Base-by-base conservation (phyloP, 768 basidiomycete genomes). In the Lactarius hatsudake region DNA sequence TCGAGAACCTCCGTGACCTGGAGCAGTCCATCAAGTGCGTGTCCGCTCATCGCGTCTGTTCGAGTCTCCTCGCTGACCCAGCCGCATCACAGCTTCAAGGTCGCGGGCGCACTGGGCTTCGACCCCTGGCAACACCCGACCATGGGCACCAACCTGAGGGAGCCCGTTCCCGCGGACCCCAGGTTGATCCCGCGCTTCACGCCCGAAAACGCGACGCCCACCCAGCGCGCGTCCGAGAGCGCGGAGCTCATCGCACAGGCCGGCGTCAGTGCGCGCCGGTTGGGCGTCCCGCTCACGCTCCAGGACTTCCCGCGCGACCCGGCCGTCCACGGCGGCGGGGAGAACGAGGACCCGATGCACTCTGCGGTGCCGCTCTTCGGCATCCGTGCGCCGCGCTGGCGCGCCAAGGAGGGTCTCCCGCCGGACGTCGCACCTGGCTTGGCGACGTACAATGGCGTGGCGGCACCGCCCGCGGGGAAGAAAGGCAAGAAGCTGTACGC, bases 11-110 rank as follows among this genome's bases (percentile, higher is more conserved):
- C 7, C 67, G 67, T 23, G 36, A 68, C 45, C 43, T 68, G 13
- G 67, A 61, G 36, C 67, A 68, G 32, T 68, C 67, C 54, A 40
- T 68, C 62, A 68, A 68, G 67, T 68, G 32, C 17, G 62, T 30
- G 28, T 23, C 10, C 20, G 15, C 1, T 32, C 26, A 9, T 51
- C 56, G 10, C 23, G 10, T 5, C 32, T 43, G 13, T 36, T 23
- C 18, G 26, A 4, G 12, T 48, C 34, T 1, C 12, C 9, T 2
- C 20, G 32, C 62, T 64, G 18, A 64, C 59, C 13, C 17, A 43
- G 10, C n/a, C n/a, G 8, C 51, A 1, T n/a, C 53, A 26, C 59
- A 68, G 67, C 34, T 63, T 55, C 12, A 68, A 68, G 36, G 42
- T 64, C 40, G 5, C 67, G 3, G 58, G 67, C 13, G 63, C 30